Evolutionary conservation across 2,329 filamentous ascomycete species (phyloP).

Genomic region (Colletotrichum theobromicola): DNA sequence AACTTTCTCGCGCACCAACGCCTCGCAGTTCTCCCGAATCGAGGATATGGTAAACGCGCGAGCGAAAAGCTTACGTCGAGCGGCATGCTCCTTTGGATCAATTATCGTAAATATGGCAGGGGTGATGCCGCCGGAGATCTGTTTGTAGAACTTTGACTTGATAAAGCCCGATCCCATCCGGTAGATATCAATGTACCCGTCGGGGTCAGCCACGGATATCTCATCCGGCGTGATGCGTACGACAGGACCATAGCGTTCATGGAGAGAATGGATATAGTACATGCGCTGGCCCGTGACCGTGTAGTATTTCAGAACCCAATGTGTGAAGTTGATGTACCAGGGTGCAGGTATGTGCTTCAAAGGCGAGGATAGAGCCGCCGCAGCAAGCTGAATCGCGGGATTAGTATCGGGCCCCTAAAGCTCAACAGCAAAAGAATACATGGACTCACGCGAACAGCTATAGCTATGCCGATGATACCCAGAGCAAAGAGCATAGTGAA

Average conservation of each 20-base stretch:
- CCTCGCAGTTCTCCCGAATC: conserved; percentile 32
- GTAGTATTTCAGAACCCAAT: not conserved
- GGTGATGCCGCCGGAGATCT: not conserved
- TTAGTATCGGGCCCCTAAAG: not conserved
- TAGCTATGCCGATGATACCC: not conserved
- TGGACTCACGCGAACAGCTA: not conserved
- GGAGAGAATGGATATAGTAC: not conserved
- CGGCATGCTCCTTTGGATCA: not conserved
- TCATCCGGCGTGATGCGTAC: conserved; percentile 8
- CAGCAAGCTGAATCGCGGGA: not conserved
- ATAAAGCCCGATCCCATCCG: conserved; percentile 2
- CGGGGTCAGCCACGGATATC: conserved; percentile 1
- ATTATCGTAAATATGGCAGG: not conserved
- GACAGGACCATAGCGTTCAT: not conserved
- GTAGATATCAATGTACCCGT: conserved; percentile 4
- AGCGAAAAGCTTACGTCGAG: conserved; percentile 44
- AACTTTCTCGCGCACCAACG: conserved; percentile 39
- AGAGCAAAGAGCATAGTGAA: not conserved
- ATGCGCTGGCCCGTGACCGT: not conserved
- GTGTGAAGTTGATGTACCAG: conserved; percentile 5
- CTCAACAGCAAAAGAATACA: not conserved
- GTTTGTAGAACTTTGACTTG: not conserved
- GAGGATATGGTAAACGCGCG: conserved; percentile 41
- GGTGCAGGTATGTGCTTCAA: conserved; percentile 7
- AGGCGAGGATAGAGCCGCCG: not conserved